phyloP scores from a whole-genome alignment of 768 basidiomycete genomes.

The Lactarius quietus region DNA sequence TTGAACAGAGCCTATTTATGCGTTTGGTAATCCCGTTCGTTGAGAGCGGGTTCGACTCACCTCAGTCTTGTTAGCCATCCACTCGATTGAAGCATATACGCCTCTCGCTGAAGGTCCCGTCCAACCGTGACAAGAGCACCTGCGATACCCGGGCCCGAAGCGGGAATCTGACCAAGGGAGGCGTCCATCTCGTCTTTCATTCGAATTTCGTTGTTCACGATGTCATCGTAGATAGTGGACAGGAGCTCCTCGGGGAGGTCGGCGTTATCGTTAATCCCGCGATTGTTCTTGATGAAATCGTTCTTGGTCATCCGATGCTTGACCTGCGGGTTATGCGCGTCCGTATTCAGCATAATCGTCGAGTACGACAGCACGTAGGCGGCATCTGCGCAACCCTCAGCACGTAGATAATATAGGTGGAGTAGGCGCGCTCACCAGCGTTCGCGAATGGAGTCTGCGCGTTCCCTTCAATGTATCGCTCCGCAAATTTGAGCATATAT shows the following conservation, averaged over 20 bases:
- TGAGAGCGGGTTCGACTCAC: slow-evolving; percentile 38
- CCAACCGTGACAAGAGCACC: slow-evolving; percentile 86
- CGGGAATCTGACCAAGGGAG: slow-evolving; percentile 37
- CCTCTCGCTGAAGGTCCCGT: slow-evolving; percentile 91
- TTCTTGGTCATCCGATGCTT: slow-evolving; percentile 91
- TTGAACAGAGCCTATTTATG: slow-evolving; percentile 82
- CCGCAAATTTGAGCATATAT: slow-evolving; percentile 98
- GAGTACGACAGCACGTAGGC: slow-evolving; percentile 96
- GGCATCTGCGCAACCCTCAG: slow-evolving; percentile 53
- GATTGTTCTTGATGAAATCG: slow-evolving; percentile 93
- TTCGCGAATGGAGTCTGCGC: slow-evolving; percentile 84
- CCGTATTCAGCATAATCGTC: slow-evolving; percentile 94
- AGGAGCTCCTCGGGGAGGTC: slow-evolving; percentile 88
- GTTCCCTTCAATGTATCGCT: slow-evolving; percentile 91
- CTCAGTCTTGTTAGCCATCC: slow-evolving; percentile 98
- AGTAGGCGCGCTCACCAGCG: slow-evolving; percentile 61
- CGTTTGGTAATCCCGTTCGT: not conserved
- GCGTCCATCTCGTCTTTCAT: slow-evolving; percentile 97
- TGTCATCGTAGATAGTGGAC: slow-evolving; percentile 81
- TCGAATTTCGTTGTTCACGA: slow-evolving; percentile 86
- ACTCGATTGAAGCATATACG: slow-evolving; percentile 91
- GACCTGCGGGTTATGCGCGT: slow-evolving; percentile 92
- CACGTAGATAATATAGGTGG: not conserved
- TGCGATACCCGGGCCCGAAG: slow-evolving; percentile 67
- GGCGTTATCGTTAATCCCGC: slow-evolving; percentile 89